Evolutionary conservation across 2,329 filamentous ascomycete species (phyloP), one percentile per base, ranked within the genome.

Genomic region (Zymoseptoria tritici): DNA sequence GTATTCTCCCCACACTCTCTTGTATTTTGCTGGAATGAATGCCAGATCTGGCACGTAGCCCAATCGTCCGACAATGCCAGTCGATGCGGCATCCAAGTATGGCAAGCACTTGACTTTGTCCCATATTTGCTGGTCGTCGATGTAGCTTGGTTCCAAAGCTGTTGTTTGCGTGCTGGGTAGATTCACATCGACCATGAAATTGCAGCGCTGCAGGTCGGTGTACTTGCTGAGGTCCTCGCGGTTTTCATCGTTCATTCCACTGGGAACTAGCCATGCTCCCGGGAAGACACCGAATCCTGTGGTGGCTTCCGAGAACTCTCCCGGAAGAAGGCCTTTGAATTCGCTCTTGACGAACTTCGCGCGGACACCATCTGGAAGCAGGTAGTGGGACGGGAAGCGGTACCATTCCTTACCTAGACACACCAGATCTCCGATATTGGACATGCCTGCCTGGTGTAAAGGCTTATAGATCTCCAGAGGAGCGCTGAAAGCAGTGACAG

Each of bases 351-450:
- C 79, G 70, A 97, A 99, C 67, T 94, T 96, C 67, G 90, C 88
- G 64, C 84, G 87, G 79, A 94, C 89, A 55, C 85, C 83, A n/a
- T 86, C 79, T 0, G 94, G 93, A 2, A 99, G 80, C 72, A 94
- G 91, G 77, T 91, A 97, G 0, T 92, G 95, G 0, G 89, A 93
- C 1, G 94, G 93, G 72, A 97, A 97, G 42, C 94, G 89, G 74
- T 99, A 97, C 94, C 94, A 99, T 72, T 99, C 94, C 73, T 97
- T 99, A 26, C 90, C 91, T 49, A 96, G 83, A 73, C 94, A 99
- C 2, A 99, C 84, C 19, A 81, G 85, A 63, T 90, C 87, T 16
- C 86, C 89, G 1, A 77, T 72, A 0, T 77, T 74, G 2, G 84
- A 82, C 5, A 89, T 67, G 0, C 78, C 81, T 8, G 77, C 69